Base-by-base conservation (phyloP, 768 basidiomycete genomes). In the Tephrocybe sp. region DNA sequence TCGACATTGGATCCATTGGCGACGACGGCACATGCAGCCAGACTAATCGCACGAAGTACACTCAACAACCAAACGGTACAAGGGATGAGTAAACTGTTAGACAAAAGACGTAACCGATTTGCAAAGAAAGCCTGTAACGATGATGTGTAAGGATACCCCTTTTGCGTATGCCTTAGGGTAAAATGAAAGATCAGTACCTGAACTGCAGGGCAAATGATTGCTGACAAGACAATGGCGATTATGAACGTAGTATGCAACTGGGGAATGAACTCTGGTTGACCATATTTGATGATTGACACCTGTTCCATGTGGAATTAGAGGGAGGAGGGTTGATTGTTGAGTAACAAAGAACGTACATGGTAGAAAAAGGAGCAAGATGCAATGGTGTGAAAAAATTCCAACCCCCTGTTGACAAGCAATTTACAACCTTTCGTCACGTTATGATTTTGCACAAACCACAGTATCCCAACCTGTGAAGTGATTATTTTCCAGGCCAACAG, bases 71-170 rank as follows among this genome's bases (percentile, higher is more conserved):
- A 50, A 9, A 18, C 36, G 42, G 44, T 39, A 19, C 23, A 27
- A 2, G 49, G 42, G 29, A 50, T 24, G 1, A 19, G 10, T 31
- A 10, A 44, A 7, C 16, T 21, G 10, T 18, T 3, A 11, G 52
- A 45, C 7, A 54, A 47, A 13, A 31, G 16, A 7, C 33, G 47
- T 10, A 54, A 34, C n/a, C 49, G 53, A 23, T 54, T 27, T 15
- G 48, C 53, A 41, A 50, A 54, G 44, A 50, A 54, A 15, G 44
- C 49, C 53, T 54, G 33, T 15, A 23, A 10, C 13, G 21, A 16
- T 6, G 18, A 16, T 19, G 16, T 12, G 27, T 3, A n/a, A 43
- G 12, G 3, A 30, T 10, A 5, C n/a, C 22, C 11, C 9, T 9
- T 12, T 34, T 34, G 33, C n/a, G n/a, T n/a, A n/a, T n/a, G 13